Base-by-base conservation (phyloP, 352 stramenopile species). In the Pythium sukuiense region DNA sequence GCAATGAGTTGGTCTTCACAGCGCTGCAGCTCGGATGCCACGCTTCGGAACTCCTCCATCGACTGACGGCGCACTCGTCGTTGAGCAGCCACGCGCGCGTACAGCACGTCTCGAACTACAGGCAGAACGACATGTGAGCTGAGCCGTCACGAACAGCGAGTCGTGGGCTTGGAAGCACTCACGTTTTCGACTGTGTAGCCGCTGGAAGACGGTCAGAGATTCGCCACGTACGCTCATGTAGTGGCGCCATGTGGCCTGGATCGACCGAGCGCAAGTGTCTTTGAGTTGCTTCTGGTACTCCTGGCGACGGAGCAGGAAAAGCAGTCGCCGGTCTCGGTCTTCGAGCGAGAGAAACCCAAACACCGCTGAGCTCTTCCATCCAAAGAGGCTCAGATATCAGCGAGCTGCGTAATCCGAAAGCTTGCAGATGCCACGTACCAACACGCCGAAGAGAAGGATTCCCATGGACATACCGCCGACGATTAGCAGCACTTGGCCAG, bases 381-480 rank as follows among this genome's bases (percentile, higher is more conserved):
- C 20, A 24, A 8, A 26, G 14, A 30, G 24, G 30, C 41, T 45
- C 20, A 54, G 13, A 45, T 58, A 49, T 16, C 41, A 24, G 41
- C 2, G 18, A 6, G 43, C 11, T 26, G 2, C 24, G 20, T 24
- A 24, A 24, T 24, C 20, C 20, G 20, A 24, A 24, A 24, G 20
- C 20, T 24, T 24, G 20, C 20, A 24, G 20, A 29, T 12, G 14
- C 24, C 7, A 76, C 80, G 24, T 76, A 90, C 83, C 72, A 92
- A 58, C 20, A 87, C 80, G 26, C 83, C 81, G 37, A 90, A 72
- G 12, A 92, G 76, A 48, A 93, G 60, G 54, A 93, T 93, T 1
- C 85, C 85, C 24, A 74, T 61, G 27, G 87, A 56, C 83, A 93
- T 93, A 32, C 76, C 85, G 29, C 83, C 82, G 24, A 90, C 35